Conservation (phyloP, 2,329 filamentous ascomycete genomes). For the Aspergillus sp. region DNA sequence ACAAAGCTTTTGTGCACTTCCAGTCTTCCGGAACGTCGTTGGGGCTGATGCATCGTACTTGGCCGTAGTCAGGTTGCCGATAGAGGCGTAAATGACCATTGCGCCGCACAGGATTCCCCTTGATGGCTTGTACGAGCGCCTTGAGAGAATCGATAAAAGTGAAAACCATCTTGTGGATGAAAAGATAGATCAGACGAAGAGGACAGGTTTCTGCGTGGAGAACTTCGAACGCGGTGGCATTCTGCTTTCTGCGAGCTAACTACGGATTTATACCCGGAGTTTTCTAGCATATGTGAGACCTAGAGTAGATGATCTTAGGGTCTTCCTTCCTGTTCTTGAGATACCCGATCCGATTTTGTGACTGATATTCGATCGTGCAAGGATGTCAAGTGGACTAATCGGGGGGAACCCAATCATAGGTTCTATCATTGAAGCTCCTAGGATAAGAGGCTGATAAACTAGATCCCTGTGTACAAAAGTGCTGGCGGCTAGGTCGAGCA, state of each 20-base stretch:
- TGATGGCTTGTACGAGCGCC: background rate
- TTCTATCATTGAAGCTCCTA: too few relatives aligned
- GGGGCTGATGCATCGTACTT: constrained; percentile 6
- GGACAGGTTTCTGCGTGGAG: constrained; percentile 6
- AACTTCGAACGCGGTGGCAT: constrained; percentile 4
- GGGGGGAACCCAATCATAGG: too few relatives aligned
- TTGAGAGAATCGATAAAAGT: constrained; percentile 11
- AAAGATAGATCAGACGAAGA: constrained; percentile 9
- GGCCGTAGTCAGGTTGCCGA: constrained; percentile 8
- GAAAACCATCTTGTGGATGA: constrained; percentile 10
- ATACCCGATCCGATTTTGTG: background rate
- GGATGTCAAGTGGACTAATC: too few relatives aligned
- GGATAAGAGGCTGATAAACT: too few relatives aligned
- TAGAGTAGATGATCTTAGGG: constrained; percentile 1
- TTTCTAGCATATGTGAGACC: background rate
- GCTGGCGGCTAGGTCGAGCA: too few relatives aligned
- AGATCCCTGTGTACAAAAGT: too few relatives aligned
- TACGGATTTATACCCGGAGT: constrained; percentile 3
- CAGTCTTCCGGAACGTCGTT: constrained; percentile 5
- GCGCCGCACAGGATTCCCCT: background rate
- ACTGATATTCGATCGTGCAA: too few relatives aligned
- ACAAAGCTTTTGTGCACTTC: constrained; percentile 8
- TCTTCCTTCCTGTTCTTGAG: background rate
- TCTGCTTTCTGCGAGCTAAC: constrained; percentile 9
- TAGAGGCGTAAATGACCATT: constrained; percentile 9